Evolutionary conservation across 345 rosid species (phyloP).

Genomic region (Hevea brasiliensis): DNA sequence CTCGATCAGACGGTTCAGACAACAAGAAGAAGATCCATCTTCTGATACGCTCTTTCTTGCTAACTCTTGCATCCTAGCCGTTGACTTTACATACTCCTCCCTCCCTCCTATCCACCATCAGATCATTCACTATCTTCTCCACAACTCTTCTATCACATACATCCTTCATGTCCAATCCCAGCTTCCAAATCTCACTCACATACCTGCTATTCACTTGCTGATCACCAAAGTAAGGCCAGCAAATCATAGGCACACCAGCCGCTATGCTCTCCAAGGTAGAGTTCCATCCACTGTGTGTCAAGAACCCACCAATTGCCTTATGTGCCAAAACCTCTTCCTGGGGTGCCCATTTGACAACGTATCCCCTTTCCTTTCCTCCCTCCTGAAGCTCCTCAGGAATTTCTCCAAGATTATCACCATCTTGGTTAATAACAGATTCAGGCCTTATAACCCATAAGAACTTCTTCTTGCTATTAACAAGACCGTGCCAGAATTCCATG

Average conservation of each 20-base stretch:
- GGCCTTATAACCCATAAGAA: constrained; percentile 54
- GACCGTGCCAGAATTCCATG: constrained; percentile 45
- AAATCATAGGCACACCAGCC: constrained; percentile 68
- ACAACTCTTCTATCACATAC: constrained; percentile 45
- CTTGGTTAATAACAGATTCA: constrained; percentile 2
- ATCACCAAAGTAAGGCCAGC: constrained; percentile 65
- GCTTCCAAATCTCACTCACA: constrained; percentile 54
- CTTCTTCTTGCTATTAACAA: constrained; percentile 32
- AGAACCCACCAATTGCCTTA: constrained; percentile 53
- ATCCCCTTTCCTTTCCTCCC: constrained; percentile 16
- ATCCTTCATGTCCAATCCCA: constrained; percentile 74
- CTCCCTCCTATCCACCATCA: constrained; percentile 59
- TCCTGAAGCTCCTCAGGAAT: constrained; percentile 27
- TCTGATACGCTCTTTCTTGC: constrained; percentile 26
- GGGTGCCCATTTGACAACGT: constrained; percentile 40
- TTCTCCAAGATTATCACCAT: background rate
- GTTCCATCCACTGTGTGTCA: constrained; percentile 81
- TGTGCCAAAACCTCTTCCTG: constrained; percentile 55
- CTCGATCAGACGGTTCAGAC: constrained; percentile 38
- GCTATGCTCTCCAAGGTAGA: constrained; percentile 66
- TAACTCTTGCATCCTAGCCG: constrained; percentile 25
- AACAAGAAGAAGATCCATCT: constrained; percentile 44
- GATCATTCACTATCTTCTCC: constrained; percentile 49
- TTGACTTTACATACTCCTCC: constrained; percentile 35
- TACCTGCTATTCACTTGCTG: constrained; percentile 61